Base-by-base conservation (phyloP, 2,329 filamentous ascomycete genomes). In the Colletotrichum neosansevieriae region DNA sequence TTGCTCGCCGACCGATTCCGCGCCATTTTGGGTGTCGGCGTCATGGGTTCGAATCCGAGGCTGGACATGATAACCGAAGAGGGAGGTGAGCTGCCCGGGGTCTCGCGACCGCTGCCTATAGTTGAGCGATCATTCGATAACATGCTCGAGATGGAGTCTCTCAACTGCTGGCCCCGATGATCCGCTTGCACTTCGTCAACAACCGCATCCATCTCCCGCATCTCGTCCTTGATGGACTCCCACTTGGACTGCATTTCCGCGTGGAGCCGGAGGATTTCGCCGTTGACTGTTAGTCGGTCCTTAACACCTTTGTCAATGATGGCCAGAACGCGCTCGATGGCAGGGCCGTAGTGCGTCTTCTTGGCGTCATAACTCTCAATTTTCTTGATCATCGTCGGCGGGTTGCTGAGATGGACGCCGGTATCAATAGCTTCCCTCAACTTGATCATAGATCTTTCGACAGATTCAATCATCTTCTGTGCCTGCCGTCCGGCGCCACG, bases 281-380 rank as follows among this genome's bases (percentile, higher is more conserved):
- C 96, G 76, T 99, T 98, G 63, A 98, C 94, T 0, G 96, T 98
- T 57, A 98, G 84, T n/a, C 96, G 89, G 75, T 98, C 94, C 76
- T 93, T 92, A 75, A 98, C 92, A n/a, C 96, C 96, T 76, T 94
- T 95, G 73, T 98, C 94, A 58, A 98, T 98, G 76, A 98, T 97
- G 44, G 91, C 90, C 17, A 98, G 82, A 7, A 99, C 94, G 47
- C 94, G 89, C 76, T 96, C 93, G 76, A 99, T 97, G 2, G 96
- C 95, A 10, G 94, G 93, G 1, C 94, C 92, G 75, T 98, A 99
- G 77, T 98, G 95, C 67, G 89, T 89, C 79, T 95, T 97, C 84
- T 98, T 99, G 49, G 92, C 93, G 77, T 98, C 94, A 78, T 97
- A 99, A 73, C 88, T 97, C 78, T 97, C 94, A 47, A 97, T 90